Evolutionary conservation across 108 stramenopile species (phyloP).

Genomic region (Cyclotella choctawhatcheeana): DNA sequence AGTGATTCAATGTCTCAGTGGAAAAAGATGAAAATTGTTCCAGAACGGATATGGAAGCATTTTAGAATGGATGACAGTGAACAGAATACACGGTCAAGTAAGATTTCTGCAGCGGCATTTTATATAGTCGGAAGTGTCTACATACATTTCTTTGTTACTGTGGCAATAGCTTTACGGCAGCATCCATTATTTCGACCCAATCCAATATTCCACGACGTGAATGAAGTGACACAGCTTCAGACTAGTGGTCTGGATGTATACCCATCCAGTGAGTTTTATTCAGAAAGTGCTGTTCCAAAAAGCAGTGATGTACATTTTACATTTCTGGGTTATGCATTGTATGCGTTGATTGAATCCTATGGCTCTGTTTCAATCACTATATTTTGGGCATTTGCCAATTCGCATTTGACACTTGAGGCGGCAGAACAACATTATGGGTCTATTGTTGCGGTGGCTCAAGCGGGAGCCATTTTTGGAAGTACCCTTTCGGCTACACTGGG

Average conservation of each 20-base stretch:
- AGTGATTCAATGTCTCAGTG: slow-evolving; percentile 7
- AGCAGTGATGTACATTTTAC: slow-evolving; percentile 53
- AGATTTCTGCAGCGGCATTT: slow-evolving; percentile 36
- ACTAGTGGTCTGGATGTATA: slow-evolving; percentile 8
- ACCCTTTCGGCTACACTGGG: slow-evolving; percentile 65
- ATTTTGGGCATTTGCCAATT: slow-evolving; percentile 96
- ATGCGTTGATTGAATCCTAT: slow-evolving; percentile 93
- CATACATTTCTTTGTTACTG: slow-evolving; percentile 38
- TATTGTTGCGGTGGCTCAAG: slow-evolving; percentile 92
- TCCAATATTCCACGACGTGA: slow-evolving; percentile 21
- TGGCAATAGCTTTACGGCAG: slow-evolving; percentile 40
- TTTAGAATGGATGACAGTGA: slow-evolving; percentile 17
- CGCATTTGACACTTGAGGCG: slow-evolving; percentile 81
- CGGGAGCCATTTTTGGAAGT: slow-evolving; percentile 92
- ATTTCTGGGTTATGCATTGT: slow-evolving; percentile 85
- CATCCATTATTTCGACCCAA: slow-evolving; percentile 42
- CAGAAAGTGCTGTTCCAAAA: background rate
- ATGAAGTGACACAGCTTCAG: slow-evolving; percentile 30
- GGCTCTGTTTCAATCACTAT: slow-evolving; percentile 92
- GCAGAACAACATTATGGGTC: slow-evolving; percentile 94
- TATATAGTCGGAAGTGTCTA: slow-evolving; percentile 47
- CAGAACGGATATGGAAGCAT: slow-evolving; percentile 20
- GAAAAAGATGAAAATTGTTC: slow-evolving; percentile 26
- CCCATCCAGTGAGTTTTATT: slow-evolving; percentile 15
- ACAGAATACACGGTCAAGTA: slow-evolving; percentile 16